Base-by-base conservation (phyloP, 2,329 filamentous ascomycete species). In the Aspergillus oerlinghausenensis region DNA sequence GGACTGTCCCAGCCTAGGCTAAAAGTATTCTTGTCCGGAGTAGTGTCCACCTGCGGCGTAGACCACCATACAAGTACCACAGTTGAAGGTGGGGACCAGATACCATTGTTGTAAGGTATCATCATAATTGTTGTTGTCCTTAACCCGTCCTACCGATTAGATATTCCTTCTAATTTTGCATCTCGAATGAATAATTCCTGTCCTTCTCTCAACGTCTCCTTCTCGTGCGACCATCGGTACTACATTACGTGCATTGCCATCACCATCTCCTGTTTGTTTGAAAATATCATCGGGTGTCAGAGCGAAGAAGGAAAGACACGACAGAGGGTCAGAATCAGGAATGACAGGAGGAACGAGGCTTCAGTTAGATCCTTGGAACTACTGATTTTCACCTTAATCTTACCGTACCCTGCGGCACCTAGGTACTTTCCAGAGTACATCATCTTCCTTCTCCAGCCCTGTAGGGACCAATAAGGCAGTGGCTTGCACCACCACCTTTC, bases 401-500 rank as follows among this genome's bases (percentile, higher is more conserved):
- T n/a, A 38, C 32, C 29, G 14, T 38, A 35, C 32, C 32, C 32
- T 38, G 14, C 32, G 5, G 14, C 32, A 38, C 14, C 32, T 38
- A 23, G 19, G 42, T 45, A 45, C 42, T 45, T 43, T n/a, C 19
- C 42, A 10, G 42, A 45, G 42, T 45, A 45, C 42, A 38, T 38
- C 52, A 28, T 51, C 48, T 35, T 40, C 47, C 38, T 48, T 53
- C 47, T 55, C 55, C 55, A 62, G 61, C 56, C 61, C 58, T 63
- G 61, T 60, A 62, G 57, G 59, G 55, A 59, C 61, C 61, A 63
- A 62, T 62, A 60, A 62, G 60, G 51, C 59, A 23, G 57, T 55
- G 55, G 55, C 54, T 57, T 59, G 61, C 59, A 64, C 55, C 62
- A 60, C 56, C 59, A 53, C 55, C 57, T 52, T 59, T 45, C 52